Conservation (phyloP, 2,329 filamentous ascomycete genomes). For the Xylaria sp. region DNA sequence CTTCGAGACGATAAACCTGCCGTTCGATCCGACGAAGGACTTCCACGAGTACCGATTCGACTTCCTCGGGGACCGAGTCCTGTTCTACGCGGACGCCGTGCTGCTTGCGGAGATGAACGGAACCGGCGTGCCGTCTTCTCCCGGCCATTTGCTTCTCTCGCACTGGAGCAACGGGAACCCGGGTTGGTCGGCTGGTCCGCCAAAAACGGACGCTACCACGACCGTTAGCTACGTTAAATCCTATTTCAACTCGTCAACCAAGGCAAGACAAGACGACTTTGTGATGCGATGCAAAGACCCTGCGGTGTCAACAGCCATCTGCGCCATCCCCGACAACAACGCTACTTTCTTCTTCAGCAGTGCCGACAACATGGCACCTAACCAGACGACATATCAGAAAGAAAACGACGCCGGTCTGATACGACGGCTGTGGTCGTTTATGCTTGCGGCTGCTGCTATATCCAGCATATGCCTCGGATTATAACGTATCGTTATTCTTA, state of each 20-base stretch:
- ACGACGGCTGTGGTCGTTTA: constrained; percentile 4
- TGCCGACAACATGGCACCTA: constrained; percentile 48
- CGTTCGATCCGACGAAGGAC: constrained; percentile 65
- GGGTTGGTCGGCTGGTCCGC: constrained; percentile 73
- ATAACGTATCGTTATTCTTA: constrained; percentile 4
- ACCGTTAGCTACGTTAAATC: constrained; percentile 72
- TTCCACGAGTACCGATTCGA: constrained; percentile 84
- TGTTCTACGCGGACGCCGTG: constrained; percentile 69
- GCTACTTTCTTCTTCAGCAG: constrained; percentile 54
- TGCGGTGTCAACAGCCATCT: constrained; percentile 44
- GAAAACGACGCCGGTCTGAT: constrained; percentile 2
- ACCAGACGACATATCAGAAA: constrained; percentile 47
- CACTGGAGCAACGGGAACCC: constrained; percentile 80
- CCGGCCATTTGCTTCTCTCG: constrained; percentile 70
- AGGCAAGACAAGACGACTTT: constrained; percentile 44
- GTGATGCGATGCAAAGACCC: constrained; percentile 45
- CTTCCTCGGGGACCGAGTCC: constrained; percentile 63
- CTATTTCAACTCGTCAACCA: constrained; percentile 74
- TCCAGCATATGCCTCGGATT: constrained; percentile 13
- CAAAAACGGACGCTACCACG: constrained; percentile 61
- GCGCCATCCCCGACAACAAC: constrained; percentile 52
- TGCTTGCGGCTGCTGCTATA: constrained; percentile 10
- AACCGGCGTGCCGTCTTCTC: constrained; percentile 57
- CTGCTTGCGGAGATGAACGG: constrained; percentile 60
- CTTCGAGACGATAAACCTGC: constrained; percentile 60